phyloP scores from a whole-genome alignment of 768 basidiomycete species.

The Leccinum obscurum region DNA sequence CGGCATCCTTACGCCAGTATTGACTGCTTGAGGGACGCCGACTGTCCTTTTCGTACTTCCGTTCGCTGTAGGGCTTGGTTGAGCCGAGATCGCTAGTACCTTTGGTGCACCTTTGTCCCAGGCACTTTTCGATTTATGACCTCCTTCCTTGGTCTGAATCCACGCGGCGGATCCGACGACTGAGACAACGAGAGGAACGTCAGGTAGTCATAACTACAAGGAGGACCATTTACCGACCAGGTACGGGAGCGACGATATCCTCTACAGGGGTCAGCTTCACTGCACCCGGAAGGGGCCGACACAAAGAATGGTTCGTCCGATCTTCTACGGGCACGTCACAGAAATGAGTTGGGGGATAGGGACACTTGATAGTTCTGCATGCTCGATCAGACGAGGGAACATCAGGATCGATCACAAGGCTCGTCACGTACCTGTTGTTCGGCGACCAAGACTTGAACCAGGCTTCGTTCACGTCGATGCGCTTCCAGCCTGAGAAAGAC shows the following conservation, averaged over 20 bases:
- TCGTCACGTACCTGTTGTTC: conserved; percentile 20
- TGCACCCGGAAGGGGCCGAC: conserved; percentile 43
- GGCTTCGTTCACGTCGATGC: conserved; percentile 41
- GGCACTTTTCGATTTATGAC: conserved; percentile 11
- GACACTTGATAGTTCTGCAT: conserved; percentile 33
- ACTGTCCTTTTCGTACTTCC: conserved; percentile 21
- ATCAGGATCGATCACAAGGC: not conserved
- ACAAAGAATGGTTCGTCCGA: conserved; percentile 38
- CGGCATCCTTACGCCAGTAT: conserved; percentile 15
- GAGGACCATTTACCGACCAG: conserved; percentile 29
- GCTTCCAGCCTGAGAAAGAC: conserved; percentile 44
- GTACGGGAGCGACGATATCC: conserved; percentile 25
- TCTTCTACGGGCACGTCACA: conserved; percentile 43
- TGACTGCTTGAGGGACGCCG: conserved; percentile 6
- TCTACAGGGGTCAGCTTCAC: conserved; percentile 28
- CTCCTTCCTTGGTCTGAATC: conserved; percentile 20
- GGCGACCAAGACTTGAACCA: conserved; percentile 40
- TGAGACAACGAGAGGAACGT: conserved; percentile 7
- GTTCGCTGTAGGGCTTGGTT: conserved; percentile 20
- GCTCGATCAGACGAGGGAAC: not conserved
- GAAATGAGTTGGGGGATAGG: conserved; percentile 41
- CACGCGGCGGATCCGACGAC: conserved; percentile 33
- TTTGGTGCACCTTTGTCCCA: conserved; percentile 24
- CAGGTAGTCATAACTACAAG: conserved; percentile 1
- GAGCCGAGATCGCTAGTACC: conserved; percentile 2